Evolutionary conservation across 2,329 filamentous ascomycete species (phyloP).

Genomic region (Tolypocladium pustulatum): DNA sequence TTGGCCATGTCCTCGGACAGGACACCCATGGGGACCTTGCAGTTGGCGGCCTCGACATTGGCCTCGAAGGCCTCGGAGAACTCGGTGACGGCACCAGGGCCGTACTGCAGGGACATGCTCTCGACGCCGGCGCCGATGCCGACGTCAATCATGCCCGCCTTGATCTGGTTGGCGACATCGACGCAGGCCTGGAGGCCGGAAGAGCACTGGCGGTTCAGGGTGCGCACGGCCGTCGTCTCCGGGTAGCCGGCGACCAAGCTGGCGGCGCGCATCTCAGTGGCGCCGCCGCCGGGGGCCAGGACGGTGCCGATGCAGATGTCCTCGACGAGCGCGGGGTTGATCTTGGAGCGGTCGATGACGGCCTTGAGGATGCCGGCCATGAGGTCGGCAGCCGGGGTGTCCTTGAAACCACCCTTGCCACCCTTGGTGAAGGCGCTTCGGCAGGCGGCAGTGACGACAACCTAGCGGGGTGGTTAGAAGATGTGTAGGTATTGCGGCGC

Average conservation of each 20-base stretch:
- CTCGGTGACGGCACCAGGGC: slow-evolving; percentile 78
- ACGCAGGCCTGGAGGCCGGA: slow-evolving; percentile 86
- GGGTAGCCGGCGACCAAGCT: slow-evolving; percentile 86
- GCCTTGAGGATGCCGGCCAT: slow-evolving; percentile 74
- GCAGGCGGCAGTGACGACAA: slow-evolving; percentile 87
- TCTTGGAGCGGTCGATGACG: slow-evolving; percentile 73
- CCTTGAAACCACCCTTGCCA: slow-evolving; percentile 90
- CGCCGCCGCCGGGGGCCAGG: slow-evolving; percentile 83
- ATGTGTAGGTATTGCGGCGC: not conserved
- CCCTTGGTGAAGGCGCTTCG: slow-evolving; percentile 89
- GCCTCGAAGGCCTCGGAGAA: slow-evolving; percentile 83
- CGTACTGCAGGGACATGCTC: slow-evolving; percentile 91
- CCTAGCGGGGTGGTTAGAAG: slow-evolving; percentile 28
- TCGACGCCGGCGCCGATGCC: slow-evolving; percentile 92
- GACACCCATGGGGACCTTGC: slow-evolving; percentile 94
- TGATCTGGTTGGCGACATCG: slow-evolving; percentile 90
- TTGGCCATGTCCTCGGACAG: slow-evolving; percentile 93
- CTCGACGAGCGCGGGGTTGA: slow-evolving; percentile 80
- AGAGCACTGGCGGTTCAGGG: slow-evolving; percentile 89
- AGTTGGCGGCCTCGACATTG: slow-evolving; percentile 77
- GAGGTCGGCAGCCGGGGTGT: slow-evolving; percentile 78
- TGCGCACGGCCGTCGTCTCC: slow-evolving; percentile 71
- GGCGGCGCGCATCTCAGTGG: slow-evolving; percentile 93
- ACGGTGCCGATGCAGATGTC: slow-evolving; percentile 90
- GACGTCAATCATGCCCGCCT: slow-evolving; percentile 84